A percentile compares a stretch with the other conserved stretches of the same genome.
phyloP scores from a whole-genome alignment of 2,329 filamentous ascomycete genomes.

The Epichloe baconii region DNA sequence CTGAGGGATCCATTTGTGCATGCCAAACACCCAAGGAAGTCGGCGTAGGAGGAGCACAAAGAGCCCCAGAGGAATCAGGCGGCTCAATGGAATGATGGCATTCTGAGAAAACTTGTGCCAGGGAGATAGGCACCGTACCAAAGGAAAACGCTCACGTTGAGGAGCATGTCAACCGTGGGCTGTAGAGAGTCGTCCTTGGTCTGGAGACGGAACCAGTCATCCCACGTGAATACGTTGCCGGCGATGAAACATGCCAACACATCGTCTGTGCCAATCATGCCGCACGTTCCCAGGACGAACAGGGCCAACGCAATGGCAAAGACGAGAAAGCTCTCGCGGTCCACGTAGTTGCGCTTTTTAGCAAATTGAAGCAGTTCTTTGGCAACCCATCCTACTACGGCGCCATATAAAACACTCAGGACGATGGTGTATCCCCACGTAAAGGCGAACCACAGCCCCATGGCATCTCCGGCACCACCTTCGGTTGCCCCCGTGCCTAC shows the following conservation, averaged over 20 bases:
- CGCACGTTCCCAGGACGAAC: constrained; percentile 78
- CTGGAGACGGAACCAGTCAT: constrained; percentile 86
- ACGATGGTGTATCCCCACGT: constrained; percentile 77
- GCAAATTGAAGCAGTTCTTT: constrained; percentile 77
- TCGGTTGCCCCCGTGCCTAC: constrained; percentile 42
- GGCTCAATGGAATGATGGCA: constrained; percentile 56
- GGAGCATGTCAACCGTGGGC: constrained; percentile 85
- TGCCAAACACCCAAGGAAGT: constrained; percentile 59
- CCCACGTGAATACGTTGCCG: constrained; percentile 82
- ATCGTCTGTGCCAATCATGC: constrained; percentile 78
- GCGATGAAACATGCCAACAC: constrained; percentile 87
- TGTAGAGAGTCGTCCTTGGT: constrained; percentile 87
- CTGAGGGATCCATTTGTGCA: constrained; percentile 67
- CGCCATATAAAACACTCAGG: constrained; percentile 66
- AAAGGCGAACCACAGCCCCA: constrained; percentile 73
- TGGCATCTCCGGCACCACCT: constrained; percentile 52
- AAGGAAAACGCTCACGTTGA: constrained; percentile 79
- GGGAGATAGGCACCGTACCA: constrained; percentile 84
- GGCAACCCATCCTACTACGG: constrained; percentile 64
- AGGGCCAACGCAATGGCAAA: constrained; percentile 76
- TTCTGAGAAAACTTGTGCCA: constrained; percentile 60
- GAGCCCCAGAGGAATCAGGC: constrained; percentile 60
- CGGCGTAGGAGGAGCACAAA: constrained; percentile 66
- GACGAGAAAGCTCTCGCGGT: constrained; percentile 76
- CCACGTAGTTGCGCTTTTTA: constrained; percentile 67